These are phyloP conservation scores for Mycena venus DNA, from an alignment of 768 basidiomycete genomes.

Conservation along the genomic window DNA sequence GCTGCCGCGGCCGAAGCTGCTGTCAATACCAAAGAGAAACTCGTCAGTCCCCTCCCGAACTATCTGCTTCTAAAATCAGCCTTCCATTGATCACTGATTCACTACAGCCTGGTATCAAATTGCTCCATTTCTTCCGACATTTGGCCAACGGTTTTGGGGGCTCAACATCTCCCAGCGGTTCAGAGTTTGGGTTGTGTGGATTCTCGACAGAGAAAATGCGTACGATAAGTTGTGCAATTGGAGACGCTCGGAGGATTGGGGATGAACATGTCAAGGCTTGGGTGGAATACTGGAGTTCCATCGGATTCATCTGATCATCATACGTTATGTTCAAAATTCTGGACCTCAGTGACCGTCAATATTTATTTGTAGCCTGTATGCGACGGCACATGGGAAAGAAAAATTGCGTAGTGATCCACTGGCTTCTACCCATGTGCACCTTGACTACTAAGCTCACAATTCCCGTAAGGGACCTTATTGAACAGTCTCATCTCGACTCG, in stretches of 20 bases:
- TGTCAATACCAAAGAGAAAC: not conserved
- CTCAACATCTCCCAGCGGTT: not conserved
- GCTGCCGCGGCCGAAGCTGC: not conserved
- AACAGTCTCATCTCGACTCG: too few relatives aligned
- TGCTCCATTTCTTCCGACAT: constrained; percentile 49
- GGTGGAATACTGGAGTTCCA: not conserved
- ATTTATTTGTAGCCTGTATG: too few relatives aligned
- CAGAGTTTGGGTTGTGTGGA: constrained; percentile 38
- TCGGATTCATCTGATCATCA: not conserved
- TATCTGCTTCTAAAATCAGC: not conserved
- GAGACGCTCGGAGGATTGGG: not conserved
- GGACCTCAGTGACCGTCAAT: too few relatives aligned
- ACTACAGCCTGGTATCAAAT: constrained; percentile 50
- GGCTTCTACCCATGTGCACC: too few relatives aligned
- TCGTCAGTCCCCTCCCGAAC: constrained; percentile 29
- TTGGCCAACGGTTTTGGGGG: constrained; percentile 15
- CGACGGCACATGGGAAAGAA: too few relatives aligned
- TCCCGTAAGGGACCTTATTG: too few relatives aligned
- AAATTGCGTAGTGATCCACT: too few relatives aligned
- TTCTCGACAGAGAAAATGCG: constrained; percentile 46
- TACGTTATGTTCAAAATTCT: too few relatives aligned
- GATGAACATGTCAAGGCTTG: not conserved
- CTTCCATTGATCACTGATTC: not conserved
- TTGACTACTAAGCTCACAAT: too few relatives aligned
- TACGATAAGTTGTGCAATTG: constrained; percentile 33